Base-by-base conservation (phyloP, 2,329 filamentous ascomycete species). In the Coniochaeta sp. region DNA sequence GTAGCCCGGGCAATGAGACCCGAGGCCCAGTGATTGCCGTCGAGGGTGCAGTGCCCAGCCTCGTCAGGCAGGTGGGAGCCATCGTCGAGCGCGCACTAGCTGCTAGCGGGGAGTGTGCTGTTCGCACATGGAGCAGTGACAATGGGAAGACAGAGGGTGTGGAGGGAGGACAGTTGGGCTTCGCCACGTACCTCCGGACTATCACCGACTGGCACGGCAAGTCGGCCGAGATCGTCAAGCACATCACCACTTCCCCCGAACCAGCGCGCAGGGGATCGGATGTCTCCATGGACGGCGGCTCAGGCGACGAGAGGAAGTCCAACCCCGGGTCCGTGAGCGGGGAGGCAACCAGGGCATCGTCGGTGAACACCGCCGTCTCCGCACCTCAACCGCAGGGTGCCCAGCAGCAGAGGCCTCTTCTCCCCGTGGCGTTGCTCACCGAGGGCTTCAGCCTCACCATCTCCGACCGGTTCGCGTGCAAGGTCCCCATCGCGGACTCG, bases 21-120 rank as follows among this genome's bases (percentile, higher is more conserved):
- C 81, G 91, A n/a, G 91, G 92, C 0, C 81, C 87, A 0, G 79
- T 96, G 32, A 85, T 97, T 55, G 86, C 89, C 0, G 73, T 97
- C 26, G 92, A 97, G 67, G 91, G 91, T 1, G 77, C 86, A 16
- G 79, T 85, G 52, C 57, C 65, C 6, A 61, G 62, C n/a, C 58
- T 79, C 20, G 63, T 80, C 9, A 66, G 71, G 1, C 74, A 79
- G 9, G 80, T 88, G 4, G 83, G 89, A 3, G 71, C 76, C 3
- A 77, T 80, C 16, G 80, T 96, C 18, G 78, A 86, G 51, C 74
- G 76, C 30, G 85, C 84, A 59, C 72, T 95, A 40, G 57, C 62
- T 2, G 65, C 65, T 6, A 71, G 70, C 12, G 66, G 66, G 13
- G 72, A 78, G 49, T 61, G 75, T 71, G 53, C 73, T 70, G 52